phyloP scores from a whole-genome alignment of 345 rosid genomes.

The Gossypium stocksii region DNA sequence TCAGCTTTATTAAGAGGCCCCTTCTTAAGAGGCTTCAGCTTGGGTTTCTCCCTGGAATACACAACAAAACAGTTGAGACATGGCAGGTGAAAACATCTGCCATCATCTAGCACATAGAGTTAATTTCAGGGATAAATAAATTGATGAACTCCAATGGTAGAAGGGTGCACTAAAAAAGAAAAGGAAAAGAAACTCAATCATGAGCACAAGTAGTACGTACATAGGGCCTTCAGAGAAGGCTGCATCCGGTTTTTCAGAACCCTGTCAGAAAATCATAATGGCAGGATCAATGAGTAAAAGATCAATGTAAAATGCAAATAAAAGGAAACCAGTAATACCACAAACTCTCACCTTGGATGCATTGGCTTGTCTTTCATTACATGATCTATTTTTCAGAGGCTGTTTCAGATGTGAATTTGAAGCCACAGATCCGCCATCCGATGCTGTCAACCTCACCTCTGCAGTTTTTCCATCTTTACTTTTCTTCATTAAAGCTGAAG shows the following conservation, averaged over 20 bases:
- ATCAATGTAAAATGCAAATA: not conserved
- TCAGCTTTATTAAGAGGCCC: slow-evolving; percentile 49
- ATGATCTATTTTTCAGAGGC: slow-evolving; percentile 47
- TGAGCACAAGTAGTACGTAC: slow-evolving; percentile 42
- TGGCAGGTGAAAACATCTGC: not conserved
- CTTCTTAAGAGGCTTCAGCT: slow-evolving; percentile 54
- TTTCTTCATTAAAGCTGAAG: slow-evolving; percentile 42
- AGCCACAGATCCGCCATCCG: slow-evolving; percentile 50
- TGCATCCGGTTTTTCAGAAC: slow-evolving; percentile 49
- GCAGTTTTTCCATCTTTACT: slow-evolving; percentile 39
- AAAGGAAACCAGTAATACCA: slow-evolving; percentile 1
- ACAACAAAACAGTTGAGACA: slow-evolving; percentile 27
- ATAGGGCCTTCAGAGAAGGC: slow-evolving; percentile 35
- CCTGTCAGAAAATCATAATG: slow-evolving; percentile 42
- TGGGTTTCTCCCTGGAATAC: slow-evolving; percentile 60
- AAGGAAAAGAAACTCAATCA: not conserved
- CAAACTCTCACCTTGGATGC: slow-evolving; percentile 41
- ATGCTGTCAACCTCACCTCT: slow-evolving; percentile 27
- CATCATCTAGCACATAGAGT: slow-evolving; percentile 1
- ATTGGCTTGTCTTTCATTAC: slow-evolving; percentile 44
- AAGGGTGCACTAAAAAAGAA: not conserved
- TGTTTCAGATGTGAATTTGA: slow-evolving; percentile 38
- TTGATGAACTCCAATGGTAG: not conserved
- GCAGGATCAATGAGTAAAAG: not conserved
- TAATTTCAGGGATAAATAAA: slow-evolving; percentile 4